These are phyloP conservation scores for Colletotrichum scovillei DNA, from an alignment of 2,329 filamentous ascomycete genomes.

Conservation along the genomic window DNA sequence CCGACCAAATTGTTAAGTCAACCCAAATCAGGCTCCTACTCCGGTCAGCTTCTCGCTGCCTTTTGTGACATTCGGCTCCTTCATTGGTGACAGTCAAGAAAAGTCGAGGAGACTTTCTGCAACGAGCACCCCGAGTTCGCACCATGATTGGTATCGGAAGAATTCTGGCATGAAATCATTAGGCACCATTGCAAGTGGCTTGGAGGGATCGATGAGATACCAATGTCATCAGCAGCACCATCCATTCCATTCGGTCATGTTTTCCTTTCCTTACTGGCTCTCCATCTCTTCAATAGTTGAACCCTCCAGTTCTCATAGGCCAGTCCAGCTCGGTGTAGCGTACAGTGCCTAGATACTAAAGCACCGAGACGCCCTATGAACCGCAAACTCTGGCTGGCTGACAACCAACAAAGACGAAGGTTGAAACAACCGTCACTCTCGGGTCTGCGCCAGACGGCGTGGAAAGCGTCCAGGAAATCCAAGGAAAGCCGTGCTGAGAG, in stretches of 20 bases:
- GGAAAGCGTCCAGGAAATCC: background rate
- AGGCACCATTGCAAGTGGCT: background rate
- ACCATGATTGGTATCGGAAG: background rate
- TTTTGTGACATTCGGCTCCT: background rate
- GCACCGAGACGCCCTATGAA: background rate
- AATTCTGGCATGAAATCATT: background rate
- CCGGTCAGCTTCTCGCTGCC: background rate
- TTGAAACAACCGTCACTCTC: constrained; percentile 17
- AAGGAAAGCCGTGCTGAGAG: background rate
- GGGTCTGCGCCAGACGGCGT: background rate
- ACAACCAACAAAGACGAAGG: background rate
- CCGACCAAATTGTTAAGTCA: background rate
- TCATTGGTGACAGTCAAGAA: background rate
- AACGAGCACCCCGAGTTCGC: background rate
- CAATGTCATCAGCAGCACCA: background rate
- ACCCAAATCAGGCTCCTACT: background rate
- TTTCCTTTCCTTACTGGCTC: background rate
- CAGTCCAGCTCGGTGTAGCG: too few relatives aligned
- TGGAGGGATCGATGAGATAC: background rate
- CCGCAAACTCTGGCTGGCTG: background rate
- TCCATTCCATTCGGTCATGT: background rate
- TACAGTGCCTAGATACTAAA: background rate
- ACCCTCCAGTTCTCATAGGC: too few relatives aligned
- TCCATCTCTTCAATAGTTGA: background rate
- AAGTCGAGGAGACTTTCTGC: background rate